These are phyloP conservation scores for Moringa oleifera DNA, from an alignment of 345 rosid species.

Conservation along the genomic window DNA sequence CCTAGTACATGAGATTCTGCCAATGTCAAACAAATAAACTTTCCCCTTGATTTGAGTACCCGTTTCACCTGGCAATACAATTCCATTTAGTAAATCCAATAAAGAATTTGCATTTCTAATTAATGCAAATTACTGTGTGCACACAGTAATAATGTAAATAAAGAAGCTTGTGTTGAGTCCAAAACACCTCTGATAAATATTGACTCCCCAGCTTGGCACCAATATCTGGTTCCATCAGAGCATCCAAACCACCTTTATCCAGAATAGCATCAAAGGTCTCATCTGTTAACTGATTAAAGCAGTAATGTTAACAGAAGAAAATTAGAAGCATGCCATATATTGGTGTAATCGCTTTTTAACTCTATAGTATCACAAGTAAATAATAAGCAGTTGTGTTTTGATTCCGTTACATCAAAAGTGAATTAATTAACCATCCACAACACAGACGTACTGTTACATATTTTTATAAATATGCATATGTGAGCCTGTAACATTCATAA, in stretches of 20 bases:
- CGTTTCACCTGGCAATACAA: slow-evolving; percentile 58
- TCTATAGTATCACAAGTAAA: too few species aligned
- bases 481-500: too few species aligned
- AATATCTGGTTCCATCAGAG: slow-evolving; percentile 89
- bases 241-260: slow-evolving; percentile 98
- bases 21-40: slow-evolving; percentile 78
- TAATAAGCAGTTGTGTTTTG: too few species aligned
- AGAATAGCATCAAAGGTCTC: slow-evolving; percentile 58
- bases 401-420: too few species aligned
- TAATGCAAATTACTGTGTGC: neutral
- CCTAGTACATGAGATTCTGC: slow-evolving; percentile 95
- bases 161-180: slow-evolving; percentile 3
- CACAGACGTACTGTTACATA: too few species aligned
- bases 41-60: slow-evolving; percentile 62
- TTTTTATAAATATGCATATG: too few species aligned
- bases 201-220: slow-evolving; percentile 67
- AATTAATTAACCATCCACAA: too few species aligned
- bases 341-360: too few species aligned
- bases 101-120: neutral
- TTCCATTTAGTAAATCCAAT: slow-evolving; percentile 10
- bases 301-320: slow-evolving; percentile 2
- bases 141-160: neutral
- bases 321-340: slow-evolving; percentile 9
- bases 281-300: slow-evolving; percentile 45
- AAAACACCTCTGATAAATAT: slow-evolving; percentile 72